Conservation (phyloP, 345 rosid genomes). For the Syzygium aqueum region DNA sequence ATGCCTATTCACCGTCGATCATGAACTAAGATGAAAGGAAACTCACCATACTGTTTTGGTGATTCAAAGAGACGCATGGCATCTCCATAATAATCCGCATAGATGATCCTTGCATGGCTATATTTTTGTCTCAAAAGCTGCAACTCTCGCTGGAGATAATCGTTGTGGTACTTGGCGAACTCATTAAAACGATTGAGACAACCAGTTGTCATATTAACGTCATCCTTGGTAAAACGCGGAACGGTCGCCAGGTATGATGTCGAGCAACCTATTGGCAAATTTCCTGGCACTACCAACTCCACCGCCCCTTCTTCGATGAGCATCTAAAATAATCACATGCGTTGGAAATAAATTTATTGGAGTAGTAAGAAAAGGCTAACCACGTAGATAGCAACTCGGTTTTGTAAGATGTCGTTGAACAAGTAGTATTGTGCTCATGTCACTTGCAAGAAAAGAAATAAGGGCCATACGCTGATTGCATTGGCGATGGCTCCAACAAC, state of each 20-base stretch:
- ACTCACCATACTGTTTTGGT: not conserved
- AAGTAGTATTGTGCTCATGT: not conserved
- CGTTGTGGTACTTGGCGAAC: not conserved
- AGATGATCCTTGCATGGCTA: not conserved
- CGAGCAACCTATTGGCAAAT: not conserved
- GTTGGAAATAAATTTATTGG: not conserved
- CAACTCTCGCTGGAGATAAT: not conserved
- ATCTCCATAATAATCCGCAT: not conserved
- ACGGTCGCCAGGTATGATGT: not conserved
- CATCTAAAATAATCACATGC: not conserved
- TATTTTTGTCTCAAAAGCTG: not conserved
- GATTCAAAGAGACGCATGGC: not conserved
- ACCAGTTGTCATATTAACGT: not conserved
- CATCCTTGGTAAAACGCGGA: not conserved
- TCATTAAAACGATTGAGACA: not conserved
- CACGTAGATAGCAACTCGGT: not conserved
- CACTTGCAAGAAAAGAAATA: not conserved
- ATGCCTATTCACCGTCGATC: not conserved
- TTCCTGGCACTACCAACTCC: not conserved
- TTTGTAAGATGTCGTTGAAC: not conserved
- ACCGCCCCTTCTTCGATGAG: not conserved
- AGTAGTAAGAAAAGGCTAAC: not conserved
- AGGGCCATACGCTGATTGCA: constrained; percentile 9
- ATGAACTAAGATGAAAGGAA: not conserved
- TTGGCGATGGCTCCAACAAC: constrained; percentile 37